Evolutionary conservation across 1,139 yeast genomes (phyloP).

Genomic region (Zygosaccharomyces pseudobailii): DNA sequence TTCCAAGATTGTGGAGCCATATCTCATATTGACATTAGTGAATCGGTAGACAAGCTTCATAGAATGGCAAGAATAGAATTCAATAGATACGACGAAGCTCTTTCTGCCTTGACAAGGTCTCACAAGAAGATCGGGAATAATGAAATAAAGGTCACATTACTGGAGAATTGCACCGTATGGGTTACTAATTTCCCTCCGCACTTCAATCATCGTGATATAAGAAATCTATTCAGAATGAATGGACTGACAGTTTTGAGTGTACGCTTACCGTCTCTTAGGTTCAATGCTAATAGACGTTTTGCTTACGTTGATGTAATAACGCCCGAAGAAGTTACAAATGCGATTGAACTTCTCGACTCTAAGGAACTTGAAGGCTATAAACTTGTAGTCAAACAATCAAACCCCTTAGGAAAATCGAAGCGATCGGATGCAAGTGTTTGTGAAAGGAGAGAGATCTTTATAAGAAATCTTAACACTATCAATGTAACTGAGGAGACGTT

Average conservation of each 20-base stretch:
- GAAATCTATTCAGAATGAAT: constrained; percentile 39
- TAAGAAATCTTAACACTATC: constrained; percentile 50
- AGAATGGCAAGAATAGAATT: constrained; percentile 54
- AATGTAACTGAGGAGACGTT: constrained; percentile 33
- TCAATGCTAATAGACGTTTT: constrained; percentile 57
- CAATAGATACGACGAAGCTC: constrained; percentile 43
- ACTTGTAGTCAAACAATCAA: constrained; percentile 56
- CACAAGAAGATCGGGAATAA: constrained; percentile 43
- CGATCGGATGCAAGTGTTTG: constrained; percentile 42
- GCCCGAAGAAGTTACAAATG: constrained; percentile 44
- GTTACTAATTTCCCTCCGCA: constrained; percentile 66
- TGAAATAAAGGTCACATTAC: constrained; percentile 41
- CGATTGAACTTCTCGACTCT: constrained; percentile 44
- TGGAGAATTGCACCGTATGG: constrained; percentile 36
- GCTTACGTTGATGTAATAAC: constrained; percentile 64
- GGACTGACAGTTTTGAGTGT: constrained; percentile 48
- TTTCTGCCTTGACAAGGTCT: constrained; percentile 59
- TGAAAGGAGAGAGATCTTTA: constrained; percentile 52
- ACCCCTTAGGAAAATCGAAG: constrained; percentile 41
- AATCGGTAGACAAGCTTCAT: constrained; percentile 21
- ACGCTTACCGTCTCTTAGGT: constrained; percentile 63
- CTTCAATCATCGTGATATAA: constrained; percentile 41
- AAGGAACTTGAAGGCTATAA: constrained; percentile 31
- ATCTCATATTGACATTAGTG: constrained; percentile 34
- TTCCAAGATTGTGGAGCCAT: constrained; percentile 64